A percentile compares a stretch with the other conserved stretches of the same genome.
Conservation (phyloP, 805 yeast genomes). For the Kluyveromyces dobzhanskii region DNA sequence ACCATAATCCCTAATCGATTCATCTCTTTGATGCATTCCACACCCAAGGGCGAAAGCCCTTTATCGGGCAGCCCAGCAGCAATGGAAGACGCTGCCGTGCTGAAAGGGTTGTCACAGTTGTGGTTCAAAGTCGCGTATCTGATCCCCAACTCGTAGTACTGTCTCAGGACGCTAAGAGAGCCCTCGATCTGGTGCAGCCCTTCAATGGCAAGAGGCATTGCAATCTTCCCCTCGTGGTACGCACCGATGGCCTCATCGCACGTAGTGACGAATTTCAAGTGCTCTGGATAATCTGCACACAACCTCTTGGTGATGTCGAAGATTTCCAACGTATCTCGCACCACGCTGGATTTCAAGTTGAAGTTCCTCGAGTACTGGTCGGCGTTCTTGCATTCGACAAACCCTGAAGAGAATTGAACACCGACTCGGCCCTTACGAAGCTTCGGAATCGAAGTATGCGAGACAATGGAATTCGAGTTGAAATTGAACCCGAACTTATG, state of each 20-base stretch:
- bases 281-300: conserved; percentile 33
- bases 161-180: conserved; percentile 41
- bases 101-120: conserved; percentile 50
- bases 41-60: conserved; percentile 38
- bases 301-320: conserved; percentile 42
- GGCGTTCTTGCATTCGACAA: conserved; percentile 37
- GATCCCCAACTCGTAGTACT: conserved; percentile 43
- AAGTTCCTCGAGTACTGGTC: conserved; percentile 36
- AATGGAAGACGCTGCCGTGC: conserved; percentile 44
- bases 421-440: conserved; percentile 40
- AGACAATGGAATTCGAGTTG: conserved; percentile 23
- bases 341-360: conserved; percentile 35
- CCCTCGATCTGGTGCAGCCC: conserved; percentile 46
- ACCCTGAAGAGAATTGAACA: conserved; percentile 43
- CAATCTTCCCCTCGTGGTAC: conserved; percentile 31
- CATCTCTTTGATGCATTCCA: conserved; percentile 38
- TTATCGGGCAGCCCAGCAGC: conserved; percentile 38
- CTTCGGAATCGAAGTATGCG: conserved; percentile 38
- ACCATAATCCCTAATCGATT: conserved; percentile 47
- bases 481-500: conserved; percentile 33
- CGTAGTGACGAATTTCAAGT: conserved; percentile 33
- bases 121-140: conserved; percentile 46
- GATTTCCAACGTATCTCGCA: conserved; percentile 47
- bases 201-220: conserved; percentile 45
- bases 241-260: conserved; percentile 35